Evolutionary conservation across 805 yeast genomes (phyloP), one percentile per base, ranked within the genome.

Genomic region (Barnettozyma populi): DNA sequence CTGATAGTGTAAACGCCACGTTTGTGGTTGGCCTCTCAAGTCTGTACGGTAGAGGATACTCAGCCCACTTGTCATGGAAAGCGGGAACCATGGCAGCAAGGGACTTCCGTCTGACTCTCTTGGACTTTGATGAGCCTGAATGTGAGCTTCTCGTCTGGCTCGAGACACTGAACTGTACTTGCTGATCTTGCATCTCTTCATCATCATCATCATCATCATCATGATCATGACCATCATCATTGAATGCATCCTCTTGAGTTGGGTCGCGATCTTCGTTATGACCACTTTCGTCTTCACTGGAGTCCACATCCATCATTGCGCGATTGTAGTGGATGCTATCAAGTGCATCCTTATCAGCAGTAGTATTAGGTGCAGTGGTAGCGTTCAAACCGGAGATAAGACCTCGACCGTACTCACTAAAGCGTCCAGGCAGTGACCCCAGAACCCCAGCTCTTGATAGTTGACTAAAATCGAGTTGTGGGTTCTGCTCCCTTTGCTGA

Each of bases 1-100:
- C 40, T 9, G 63, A 62, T n/a, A 59, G 43, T 8, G 59, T 54
- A 45, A 57, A 57, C 19, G 27, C 24, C 8, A 21, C 18, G 18
- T 19, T 23, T 20, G 27, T 19, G 21, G 4, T 21, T 42, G 46
- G 44, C 7, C 21, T 36, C 24, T 41, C 43, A 23, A 46, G 38
- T 25, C 34, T 40, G 34, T 40, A 39, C 7, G 49, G 47, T 9
- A 46, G 27, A 11, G 50, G 29, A 16, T 47, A 47, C 16, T 39
- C 25, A 39, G 45, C 19, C 46, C 44, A n/a, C 19, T 24, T 11
- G 31, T 18, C 13, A 25, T 31, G 45, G 38, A 27, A 37, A 13
- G 14, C 37, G 27, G 19, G 20, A 36, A 23, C 36, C 35, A 38
- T 19, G 23, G 40, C 38, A 13, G 25, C 19, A 23, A 27, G 18